phyloP scores from a whole-genome alignment of 495 filamentous ascomycete genomes.

The Lophium mytilinum region DNA sequence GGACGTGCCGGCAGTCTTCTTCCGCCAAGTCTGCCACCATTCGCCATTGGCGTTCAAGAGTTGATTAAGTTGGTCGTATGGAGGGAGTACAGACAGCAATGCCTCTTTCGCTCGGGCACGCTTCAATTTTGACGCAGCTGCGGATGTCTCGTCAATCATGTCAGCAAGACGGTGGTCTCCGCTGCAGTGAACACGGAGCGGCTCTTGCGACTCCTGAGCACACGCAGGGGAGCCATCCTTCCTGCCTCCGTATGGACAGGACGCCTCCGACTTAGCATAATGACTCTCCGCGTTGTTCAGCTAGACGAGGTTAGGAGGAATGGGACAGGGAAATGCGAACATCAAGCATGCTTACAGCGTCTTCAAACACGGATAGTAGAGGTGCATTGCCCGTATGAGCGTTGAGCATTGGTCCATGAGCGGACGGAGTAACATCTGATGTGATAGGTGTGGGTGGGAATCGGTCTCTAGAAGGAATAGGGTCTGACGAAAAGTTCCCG shows the following conservation, averaged over 20 bases:
- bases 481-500: conserved; percentile 2
- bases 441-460: conserved; percentile 21
- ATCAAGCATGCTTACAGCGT: conserved; percentile 15
- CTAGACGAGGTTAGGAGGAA: conserved; percentile 6
- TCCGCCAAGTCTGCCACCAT: conserved; percentile 26
- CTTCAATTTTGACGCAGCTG: conserved; percentile 4
- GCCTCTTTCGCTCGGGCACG: conserved; percentile 14
- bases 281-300: conserved; percentile 20
- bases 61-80: conserved; percentile 14
- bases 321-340: neutral
- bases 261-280: neutral
- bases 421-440: conserved; percentile 14
- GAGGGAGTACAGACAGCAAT: conserved; percentile 17
- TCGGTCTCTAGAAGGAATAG: neutral
- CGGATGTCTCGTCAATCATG: conserved; percentile 4
- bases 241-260: neutral
- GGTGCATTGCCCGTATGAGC: conserved; percentile 9
- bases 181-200: conserved; percentile 9
- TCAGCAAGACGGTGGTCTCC: conserved; percentile 7
- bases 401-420: conserved; percentile 3
- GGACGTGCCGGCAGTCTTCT: conserved; percentile 24
- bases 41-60: conserved; percentile 17
- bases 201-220: conserved; percentile 7
- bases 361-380: conserved; percentile 23
- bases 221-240: conserved; percentile 2